Evolutionary conservation across 1,139 yeast genomes (phyloP).

Genomic region (Yamadazyma trypodendri): DNA sequence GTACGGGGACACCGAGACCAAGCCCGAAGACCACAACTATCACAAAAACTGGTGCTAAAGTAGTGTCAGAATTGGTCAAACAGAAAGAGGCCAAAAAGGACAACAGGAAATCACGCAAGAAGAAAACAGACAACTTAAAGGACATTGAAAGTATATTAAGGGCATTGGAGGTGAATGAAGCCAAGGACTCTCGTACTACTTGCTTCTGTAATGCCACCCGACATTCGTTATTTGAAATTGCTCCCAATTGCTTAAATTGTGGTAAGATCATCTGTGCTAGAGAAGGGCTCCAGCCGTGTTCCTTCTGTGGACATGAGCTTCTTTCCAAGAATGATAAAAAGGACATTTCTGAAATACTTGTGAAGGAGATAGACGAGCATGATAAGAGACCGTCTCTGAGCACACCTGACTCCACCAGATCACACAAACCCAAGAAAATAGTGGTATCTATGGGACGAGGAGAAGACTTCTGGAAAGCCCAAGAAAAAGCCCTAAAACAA

Average conservation of each 20-base stretch:
- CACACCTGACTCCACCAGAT: constrained; percentile 16
- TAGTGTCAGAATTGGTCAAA: constrained; percentile 18
- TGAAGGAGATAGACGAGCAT: constrained; percentile 39
- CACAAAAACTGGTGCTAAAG: constrained; percentile 3
- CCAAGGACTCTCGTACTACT: constrained; percentile 19
- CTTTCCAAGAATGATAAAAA: constrained; percentile 57
- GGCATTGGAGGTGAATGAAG: constrained; percentile 30
- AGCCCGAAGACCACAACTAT: neutral
- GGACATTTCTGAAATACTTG: constrained; percentile 55
- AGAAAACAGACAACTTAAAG: constrained; percentile 50
- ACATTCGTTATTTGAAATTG: constrained; percentile 85
- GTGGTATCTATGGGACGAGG: constrained; percentile 57
- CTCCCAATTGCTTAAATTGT: constrained; percentile 92
- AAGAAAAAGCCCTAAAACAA: constrained; percentile 58
- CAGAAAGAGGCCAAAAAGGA: constrained; percentile 22
- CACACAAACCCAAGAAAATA: constrained; percentile 32
- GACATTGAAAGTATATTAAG: constrained; percentile 51
- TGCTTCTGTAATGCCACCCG: constrained; percentile 85
- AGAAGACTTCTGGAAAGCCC: constrained; percentile 66
- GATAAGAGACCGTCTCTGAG: constrained; percentile 7
- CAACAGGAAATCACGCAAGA: constrained; percentile 34
- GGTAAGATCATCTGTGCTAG: constrained; percentile 89
- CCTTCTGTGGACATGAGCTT: constrained; percentile 72
- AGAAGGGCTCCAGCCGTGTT: constrained; percentile 91
- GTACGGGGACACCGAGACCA: neutral